Percentiles rank a stretch among this genome's conserved stretches.
Evolutionary conservation across 163 green algal genomes (phyloP).

Genomic region (Chlamydomonas reinhardtii): DNA sequence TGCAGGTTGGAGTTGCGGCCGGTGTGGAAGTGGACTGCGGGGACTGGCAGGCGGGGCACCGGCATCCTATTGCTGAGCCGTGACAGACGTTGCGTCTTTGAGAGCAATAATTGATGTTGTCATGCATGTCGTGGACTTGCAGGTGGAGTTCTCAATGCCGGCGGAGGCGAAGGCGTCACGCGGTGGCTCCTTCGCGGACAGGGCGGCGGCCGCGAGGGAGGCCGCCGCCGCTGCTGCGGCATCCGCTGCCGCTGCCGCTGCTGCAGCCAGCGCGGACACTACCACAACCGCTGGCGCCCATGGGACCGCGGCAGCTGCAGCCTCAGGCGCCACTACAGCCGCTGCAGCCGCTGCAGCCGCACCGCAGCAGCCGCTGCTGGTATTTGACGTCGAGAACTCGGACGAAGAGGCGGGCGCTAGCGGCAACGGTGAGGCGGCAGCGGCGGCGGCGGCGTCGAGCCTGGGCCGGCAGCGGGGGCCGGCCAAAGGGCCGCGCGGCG

Average conservation of each 20-base stretch:
- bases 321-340: not conserved
- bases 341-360: not conserved
- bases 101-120: no score
- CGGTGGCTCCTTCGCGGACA: no score
- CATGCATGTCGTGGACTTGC: no score
- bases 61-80: no score
- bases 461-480: not conserved
- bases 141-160: slow-evolving; percentile 30
- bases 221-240: not conserved
- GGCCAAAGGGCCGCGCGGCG: not conserved
- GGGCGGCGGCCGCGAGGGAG: no score
- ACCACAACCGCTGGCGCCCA: no score
- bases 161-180: not conserved
- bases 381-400: slow-evolving; percentile 26
- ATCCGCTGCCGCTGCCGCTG: no score
- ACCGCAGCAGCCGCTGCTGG: slow-evolving; percentile 13
- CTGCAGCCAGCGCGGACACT: no score
- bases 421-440: not conserved
- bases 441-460: not conserved
- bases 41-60: no score
- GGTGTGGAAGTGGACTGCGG: no score
- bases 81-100: no score
- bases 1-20: no score
- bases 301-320: not conserved
- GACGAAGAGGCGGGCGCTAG: not conserved